phyloP scores from a whole-genome alignment of 2,329 filamentous ascomycete species.

The Emericellopsis cladophorae region DNA sequence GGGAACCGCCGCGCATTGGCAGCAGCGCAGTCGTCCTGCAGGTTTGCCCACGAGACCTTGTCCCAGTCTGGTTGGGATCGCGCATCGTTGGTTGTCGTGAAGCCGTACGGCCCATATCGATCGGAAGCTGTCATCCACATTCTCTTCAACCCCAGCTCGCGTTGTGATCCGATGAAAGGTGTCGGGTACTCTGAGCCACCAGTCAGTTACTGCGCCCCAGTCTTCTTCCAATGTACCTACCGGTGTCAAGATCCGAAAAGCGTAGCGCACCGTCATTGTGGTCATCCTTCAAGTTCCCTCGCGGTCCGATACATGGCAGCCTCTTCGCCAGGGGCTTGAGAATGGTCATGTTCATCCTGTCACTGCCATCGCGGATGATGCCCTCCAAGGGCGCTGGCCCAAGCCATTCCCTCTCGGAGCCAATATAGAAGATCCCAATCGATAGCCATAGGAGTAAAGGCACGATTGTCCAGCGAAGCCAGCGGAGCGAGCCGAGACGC shows the following conservation, averaged over 20 bases:
- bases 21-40: constrained; percentile 28
- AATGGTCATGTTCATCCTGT: neutral
- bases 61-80: constrained; percentile 16
- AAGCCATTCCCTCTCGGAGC: neutral
- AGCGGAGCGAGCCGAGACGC: neutral
- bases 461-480: neutral
- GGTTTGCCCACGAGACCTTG: constrained; percentile 17
- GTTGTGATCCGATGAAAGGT: constrained; percentile 17
- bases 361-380: neutral
- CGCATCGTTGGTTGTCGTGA: constrained; percentile 10
- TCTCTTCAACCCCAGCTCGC: constrained; percentile 12
- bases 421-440: neutral
- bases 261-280: constrained; percentile 13
- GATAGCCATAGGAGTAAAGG: neutral
- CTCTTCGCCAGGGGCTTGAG: constrained; percentile 3
- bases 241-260: constrained; percentile 4
- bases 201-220: neutral
- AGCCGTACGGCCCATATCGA: constrained; percentile 15
- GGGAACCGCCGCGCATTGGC: constrained; percentile 10
- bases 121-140: constrained; percentile 17
- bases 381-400: neutral
- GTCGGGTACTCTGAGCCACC: constrained; percentile 11
- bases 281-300: constrained; percentile 10
- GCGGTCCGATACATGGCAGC: constrained; percentile 12
- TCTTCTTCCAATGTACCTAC: constrained; percentile 5